These are phyloP conservation scores for Debaryomyces prosopidis DNA, from an alignment of 805 yeast species.

Conservation along the genomic window DNA sequence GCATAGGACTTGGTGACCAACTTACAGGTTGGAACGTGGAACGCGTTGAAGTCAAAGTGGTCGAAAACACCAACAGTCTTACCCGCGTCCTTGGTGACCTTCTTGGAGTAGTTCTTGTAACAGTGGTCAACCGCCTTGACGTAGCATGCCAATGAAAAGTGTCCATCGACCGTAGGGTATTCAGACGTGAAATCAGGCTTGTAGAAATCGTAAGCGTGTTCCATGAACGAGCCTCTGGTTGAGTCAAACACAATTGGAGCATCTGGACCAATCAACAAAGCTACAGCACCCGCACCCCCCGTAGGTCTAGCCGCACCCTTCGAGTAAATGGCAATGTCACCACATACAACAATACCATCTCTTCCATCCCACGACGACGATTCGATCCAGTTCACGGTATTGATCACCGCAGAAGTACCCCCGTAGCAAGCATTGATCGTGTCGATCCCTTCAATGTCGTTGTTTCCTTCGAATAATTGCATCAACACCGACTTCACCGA, in stretches of 20 bases:
- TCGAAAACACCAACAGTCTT: conserved; percentile 59
- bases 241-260: conserved; percentile 94
- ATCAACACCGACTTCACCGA: conserved; percentile 93
- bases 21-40: conserved; percentile 98
- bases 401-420: conserved; percentile 93
- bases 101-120: conserved; percentile 78
- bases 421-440: conserved; percentile 98
- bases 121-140: conserved; percentile 89
- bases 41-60: conserved; percentile 87
- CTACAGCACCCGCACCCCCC: conserved; percentile 98
- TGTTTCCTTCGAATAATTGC: conserved; percentile 88
- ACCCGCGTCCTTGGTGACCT: conserved; percentile 51
- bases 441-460: conserved; percentile 94
- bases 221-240: conserved; percentile 90
- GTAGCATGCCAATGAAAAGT: conserved; percentile 90
- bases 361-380: conserved; percentile 98
- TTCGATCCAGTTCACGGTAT: conserved; percentile 94
- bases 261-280: conserved; percentile 92
- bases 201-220: conserved; percentile 96
- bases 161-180: conserved; percentile 97
- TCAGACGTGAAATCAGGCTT: conserved; percentile 96
- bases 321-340: conserved; percentile 96
- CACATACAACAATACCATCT: conserved; percentile 94
- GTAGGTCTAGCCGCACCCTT: conserved; percentile 99
- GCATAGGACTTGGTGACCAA: conserved; percentile 91